Percentiles rank a stretch among this genome's conserved stretches.
phyloP scores from a whole-genome alignment of 306 rosid genomes.

The Quillaja saponaria region DNA sequence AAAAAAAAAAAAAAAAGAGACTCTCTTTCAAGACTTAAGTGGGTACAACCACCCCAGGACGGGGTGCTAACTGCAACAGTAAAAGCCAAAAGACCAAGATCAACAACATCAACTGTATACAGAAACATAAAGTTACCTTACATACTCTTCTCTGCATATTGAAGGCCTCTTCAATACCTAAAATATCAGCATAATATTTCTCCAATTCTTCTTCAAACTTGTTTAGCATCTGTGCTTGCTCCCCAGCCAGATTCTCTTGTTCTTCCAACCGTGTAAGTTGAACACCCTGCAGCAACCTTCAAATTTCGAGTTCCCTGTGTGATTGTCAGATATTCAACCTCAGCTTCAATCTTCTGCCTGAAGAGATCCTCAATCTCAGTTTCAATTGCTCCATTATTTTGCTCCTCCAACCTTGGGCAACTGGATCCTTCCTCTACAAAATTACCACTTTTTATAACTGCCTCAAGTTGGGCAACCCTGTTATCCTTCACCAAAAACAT shows the following conservation, averaged over 20 bases:
- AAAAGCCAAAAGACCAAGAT: constrained; percentile 48
- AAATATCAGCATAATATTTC: constrained; percentile 45
- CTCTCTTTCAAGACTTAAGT: constrained; percentile 46
- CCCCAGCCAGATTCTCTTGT: constrained; percentile 50
- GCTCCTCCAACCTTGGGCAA: constrained; percentile 40
- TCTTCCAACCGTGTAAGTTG: constrained; percentile 46
- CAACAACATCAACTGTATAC: constrained; percentile 56
- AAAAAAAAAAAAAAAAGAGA: no score
- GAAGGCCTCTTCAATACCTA: constrained; percentile 55
- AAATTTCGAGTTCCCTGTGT: constrained; percentile 41
- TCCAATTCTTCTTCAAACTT: constrained; percentile 55
- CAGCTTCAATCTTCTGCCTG: constrained; percentile 69
- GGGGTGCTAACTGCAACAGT: constrained; percentile 32
- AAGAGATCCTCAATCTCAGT: constrained; percentile 51
- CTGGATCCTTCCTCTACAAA: constrained; percentile 50
- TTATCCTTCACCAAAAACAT: no score
- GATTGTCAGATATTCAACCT: constrained; percentile 61
- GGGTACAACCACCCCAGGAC: constrained; percentile 65
- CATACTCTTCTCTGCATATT: constrained; percentile 54
- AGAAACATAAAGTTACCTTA: constrained; percentile 57
- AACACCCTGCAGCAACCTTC: constrained; percentile 39
- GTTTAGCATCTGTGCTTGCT: constrained; percentile 55
- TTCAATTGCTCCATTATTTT: constrained; percentile 41
- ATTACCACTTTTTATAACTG: constrained; percentile 42
- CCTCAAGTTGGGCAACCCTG: constrained; percentile 84